phyloP scores from a whole-genome alignment of 2,329 filamentous ascomycete genomes.

The Colletotrichum costaricense region DNA sequence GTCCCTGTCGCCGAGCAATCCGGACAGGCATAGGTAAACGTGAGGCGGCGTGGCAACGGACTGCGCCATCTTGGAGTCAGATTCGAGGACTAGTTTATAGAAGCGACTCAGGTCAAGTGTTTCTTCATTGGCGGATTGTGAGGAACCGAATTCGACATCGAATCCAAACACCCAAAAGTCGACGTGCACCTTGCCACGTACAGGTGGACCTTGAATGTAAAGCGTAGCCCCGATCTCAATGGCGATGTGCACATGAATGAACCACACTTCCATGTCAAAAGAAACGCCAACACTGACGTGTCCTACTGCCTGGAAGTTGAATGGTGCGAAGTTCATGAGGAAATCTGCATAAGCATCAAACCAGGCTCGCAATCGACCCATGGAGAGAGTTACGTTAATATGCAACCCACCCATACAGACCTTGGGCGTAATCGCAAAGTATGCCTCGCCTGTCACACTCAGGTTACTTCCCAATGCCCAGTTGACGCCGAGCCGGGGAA shows the following conservation, averaged over 20 bases:
- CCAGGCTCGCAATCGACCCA: slow-evolving; percentile 49
- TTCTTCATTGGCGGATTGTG: no score
- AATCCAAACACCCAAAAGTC: slow-evolving; percentile 42
- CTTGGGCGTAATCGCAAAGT: slow-evolving; percentile 53
- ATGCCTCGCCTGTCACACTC: slow-evolving; percentile 46
- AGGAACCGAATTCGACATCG: slow-evolving; percentile 31
- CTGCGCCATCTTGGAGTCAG: no score
- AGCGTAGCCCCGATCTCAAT: slow-evolving; percentile 36
- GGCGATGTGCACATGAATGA: slow-evolving; percentile 34
- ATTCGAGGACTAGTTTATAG: no score
- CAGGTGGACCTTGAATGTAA: slow-evolving; percentile 31
- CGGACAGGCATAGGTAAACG: no score
- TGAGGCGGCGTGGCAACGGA: no score
- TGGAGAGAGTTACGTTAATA: slow-evolving; percentile 30
- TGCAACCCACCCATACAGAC: slow-evolving; percentile 48
- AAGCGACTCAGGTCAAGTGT: no score
- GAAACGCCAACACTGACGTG: slow-evolving; percentile 41
- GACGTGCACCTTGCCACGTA: slow-evolving; percentile 39
- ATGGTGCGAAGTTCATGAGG: slow-evolving; percentile 45
- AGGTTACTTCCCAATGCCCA: slow-evolving; percentile 41
- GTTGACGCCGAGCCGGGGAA: slow-evolving; percentile 44
- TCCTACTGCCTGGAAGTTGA: slow-evolving; percentile 41
- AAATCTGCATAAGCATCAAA: slow-evolving; percentile 49
- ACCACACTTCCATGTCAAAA: slow-evolving; percentile 31
- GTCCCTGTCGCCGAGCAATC: no score